phyloP scores from a whole-genome alignment of 164 flowering plant genomes.

The Kalanchoe fedtschenkoi region DNA sequence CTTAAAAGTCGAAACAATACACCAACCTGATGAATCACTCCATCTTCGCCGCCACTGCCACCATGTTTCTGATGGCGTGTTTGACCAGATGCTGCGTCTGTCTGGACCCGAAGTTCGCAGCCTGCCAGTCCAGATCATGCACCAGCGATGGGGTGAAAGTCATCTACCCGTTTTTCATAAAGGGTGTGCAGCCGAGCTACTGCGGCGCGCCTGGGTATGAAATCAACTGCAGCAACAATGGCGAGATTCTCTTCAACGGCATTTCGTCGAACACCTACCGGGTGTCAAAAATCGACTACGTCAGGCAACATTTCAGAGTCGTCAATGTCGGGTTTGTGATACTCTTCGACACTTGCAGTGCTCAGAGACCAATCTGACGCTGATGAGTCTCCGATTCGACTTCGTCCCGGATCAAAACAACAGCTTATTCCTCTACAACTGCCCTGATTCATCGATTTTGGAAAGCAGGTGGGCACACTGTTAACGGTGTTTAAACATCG shows the following conservation, averaged over 20 bases:
- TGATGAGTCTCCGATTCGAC: constrained; percentile 5
- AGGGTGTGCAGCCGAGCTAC: constrained; percentile 14
- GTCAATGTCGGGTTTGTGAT: constrained; percentile 9
- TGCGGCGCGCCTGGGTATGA: constrained; percentile 36
- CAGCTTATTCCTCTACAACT: neutral
- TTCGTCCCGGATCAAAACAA: neutral
- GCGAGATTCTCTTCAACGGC: constrained; percentile 14
- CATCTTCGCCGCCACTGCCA: neutral
- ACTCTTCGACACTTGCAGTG: neutral
- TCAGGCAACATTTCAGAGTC: constrained; percentile 17
- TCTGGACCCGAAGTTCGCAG: constrained; percentile 7
- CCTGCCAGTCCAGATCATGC: constrained; percentile 23
- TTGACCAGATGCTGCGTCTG: neutral
- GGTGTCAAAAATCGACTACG: constrained; percentile 21
- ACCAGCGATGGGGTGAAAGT: constrained; percentile 16
- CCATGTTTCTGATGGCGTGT: neutral
- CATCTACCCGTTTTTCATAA: constrained; percentile 32
- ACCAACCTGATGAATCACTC: neutral
- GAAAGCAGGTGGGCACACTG: too few species aligned
- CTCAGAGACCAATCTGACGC: constrained; percentile 13
- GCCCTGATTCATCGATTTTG: neutral
- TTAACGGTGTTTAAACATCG: too few species aligned
- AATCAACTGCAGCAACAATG: constrained; percentile 20
- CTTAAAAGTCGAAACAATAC: too few species aligned
- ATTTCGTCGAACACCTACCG: constrained; percentile 9